Conservation (phyloP, 163 green algal genomes). For the Prototheca wickerhamii region DNA sequence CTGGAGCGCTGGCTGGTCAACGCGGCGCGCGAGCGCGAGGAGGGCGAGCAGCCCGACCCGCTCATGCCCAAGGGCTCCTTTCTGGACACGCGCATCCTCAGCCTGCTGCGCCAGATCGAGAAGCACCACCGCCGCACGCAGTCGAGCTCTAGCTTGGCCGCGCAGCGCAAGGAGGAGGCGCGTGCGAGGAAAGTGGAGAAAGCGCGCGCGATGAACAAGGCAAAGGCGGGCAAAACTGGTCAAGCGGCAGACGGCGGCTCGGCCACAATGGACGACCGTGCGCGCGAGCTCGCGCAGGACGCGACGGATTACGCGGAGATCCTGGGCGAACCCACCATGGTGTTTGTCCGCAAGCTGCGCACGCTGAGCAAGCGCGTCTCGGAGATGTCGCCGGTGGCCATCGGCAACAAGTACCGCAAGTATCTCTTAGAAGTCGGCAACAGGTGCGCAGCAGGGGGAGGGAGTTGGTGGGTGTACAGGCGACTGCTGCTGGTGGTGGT, state of each 20-base stretch:
- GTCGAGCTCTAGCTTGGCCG: not conserved
- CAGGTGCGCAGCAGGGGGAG: too few relatives aligned
- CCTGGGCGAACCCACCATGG: slow-evolving; percentile 25
- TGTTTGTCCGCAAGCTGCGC: slow-evolving; percentile 39
- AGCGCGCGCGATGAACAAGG: too few relatives aligned
- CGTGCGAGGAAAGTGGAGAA: too few relatives aligned
- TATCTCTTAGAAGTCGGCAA: slow-evolving; percentile 23
- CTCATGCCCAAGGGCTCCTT: slow-evolving; percentile 44
- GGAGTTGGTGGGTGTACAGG: too few relatives aligned
- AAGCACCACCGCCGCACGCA: slow-evolving; percentile 2
- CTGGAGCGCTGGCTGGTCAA: slow-evolving; percentile 60
- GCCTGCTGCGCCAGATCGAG: slow-evolving; percentile 65
- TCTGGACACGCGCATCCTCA: slow-evolving; percentile 63
- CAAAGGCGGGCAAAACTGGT: too few relatives aligned
- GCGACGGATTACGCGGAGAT: slow-evolving; percentile 1
- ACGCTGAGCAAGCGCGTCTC: slow-evolving; percentile 52
- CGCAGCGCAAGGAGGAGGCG: not conserved
- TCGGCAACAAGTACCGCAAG: slow-evolving; percentile 40
- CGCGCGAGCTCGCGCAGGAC: too few relatives aligned
- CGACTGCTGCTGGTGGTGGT: too few relatives aligned
- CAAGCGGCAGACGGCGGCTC: too few relatives aligned
- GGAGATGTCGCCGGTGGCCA: slow-evolving; percentile 54
- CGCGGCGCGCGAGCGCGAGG: slow-evolving; percentile 12
- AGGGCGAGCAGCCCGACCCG: slow-evolving; percentile 8
- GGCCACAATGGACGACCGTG: too few relatives aligned